Evolutionary conservation across 345 rosid species (phyloP).

Genomic region (Gossypium australe): DNA sequence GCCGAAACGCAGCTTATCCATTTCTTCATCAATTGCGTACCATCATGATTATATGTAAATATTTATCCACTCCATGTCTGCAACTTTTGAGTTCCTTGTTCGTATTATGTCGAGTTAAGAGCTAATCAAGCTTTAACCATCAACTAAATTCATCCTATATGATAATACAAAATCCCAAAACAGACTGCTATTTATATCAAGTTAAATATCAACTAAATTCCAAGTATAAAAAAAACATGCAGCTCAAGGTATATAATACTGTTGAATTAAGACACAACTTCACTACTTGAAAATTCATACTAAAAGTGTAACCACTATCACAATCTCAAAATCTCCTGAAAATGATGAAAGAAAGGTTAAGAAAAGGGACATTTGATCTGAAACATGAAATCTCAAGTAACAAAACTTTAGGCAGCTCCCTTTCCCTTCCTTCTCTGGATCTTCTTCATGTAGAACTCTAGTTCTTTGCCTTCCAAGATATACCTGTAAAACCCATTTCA

Average conservation of each 20-base stretch:
- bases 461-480: slow-evolving; percentile 64
- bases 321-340: slow-evolving; percentile 4
- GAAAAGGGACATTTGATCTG: neutral
- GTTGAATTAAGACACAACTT: neutral
- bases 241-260: neutral
- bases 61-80: too few species aligned
- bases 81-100: too few species aligned
- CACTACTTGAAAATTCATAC: neutral
- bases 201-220: neutral
- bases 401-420: slow-evolving; percentile 50
- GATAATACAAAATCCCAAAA: neutral
- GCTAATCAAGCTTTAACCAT: too few species aligned
- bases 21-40: too few species aligned
- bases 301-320: slow-evolving; percentile 3
- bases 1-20: too few species aligned
- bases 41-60: too few species aligned
- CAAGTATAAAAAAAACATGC: neutral
- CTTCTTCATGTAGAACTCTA: slow-evolving; percentile 81
- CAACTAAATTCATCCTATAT: too few species aligned
- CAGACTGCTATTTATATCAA: neutral
- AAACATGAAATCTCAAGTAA: neutral
- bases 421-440: slow-evolving; percentile 85
- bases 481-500: slow-evolving; percentile 33
- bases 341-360: neutral
- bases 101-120: too few species aligned